Conservation (phyloP, 805 yeast species). For the Saccharomycopsis babjevae region DNA sequence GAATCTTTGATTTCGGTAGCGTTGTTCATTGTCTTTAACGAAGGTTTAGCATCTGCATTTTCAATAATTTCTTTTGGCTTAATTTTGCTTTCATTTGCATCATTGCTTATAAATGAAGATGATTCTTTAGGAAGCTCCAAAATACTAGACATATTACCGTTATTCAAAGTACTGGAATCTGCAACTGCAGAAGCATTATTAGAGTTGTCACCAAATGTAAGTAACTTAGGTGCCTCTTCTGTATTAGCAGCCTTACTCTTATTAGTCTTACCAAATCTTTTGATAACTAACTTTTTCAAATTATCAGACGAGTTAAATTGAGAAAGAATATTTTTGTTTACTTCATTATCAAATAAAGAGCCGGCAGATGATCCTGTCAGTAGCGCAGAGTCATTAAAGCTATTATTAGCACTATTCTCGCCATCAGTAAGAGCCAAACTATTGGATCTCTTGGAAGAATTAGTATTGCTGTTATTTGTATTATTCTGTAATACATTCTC, state of each 20-base stretch:
- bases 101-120: neutral
- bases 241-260: neutral
- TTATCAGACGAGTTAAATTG: slow-evolving; percentile 11
- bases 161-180: neutral
- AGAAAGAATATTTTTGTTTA: slow-evolving; percentile 22
- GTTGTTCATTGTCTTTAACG: neutral
- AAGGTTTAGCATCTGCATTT: neutral
- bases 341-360: slow-evolving; percentile 18
- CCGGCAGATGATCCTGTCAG: neutral
- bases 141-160: neutral
- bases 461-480: neutral
- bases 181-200: neutral
- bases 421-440: slow-evolving; percentile 26
- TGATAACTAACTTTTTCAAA: slow-evolving; percentile 13
- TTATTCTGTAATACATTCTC: slow-evolving; percentile 2
- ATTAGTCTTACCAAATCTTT: slow-evolving; percentile 2
- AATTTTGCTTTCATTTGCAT: neutral
- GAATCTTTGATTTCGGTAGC: neutral
- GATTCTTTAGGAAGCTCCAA: neutral
- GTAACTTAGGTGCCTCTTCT: neutral
- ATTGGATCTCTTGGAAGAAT: slow-evolving; percentile 9
- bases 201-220: neutral
- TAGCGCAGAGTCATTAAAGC: neutral
- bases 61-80: slow-evolving; percentile 3
- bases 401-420: slow-evolving; percentile 10